A percentile compares a stretch with the other conserved stretches of the same genome.
Conservation (phyloP, 495 filamentous ascomycete species). For the Talaromyces adpressus region DNA sequence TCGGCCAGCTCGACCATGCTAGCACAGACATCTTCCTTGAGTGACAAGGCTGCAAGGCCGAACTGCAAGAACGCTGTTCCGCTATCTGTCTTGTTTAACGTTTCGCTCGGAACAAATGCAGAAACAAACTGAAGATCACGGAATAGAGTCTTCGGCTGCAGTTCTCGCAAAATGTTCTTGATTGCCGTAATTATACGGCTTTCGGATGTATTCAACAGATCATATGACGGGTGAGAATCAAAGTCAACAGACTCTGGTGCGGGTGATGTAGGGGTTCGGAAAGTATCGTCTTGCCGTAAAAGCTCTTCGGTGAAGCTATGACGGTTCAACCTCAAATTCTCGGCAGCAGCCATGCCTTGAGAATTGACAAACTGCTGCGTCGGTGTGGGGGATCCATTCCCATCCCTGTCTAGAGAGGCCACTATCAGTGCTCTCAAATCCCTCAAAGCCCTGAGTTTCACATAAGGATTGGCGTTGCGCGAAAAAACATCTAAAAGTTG, state of each 20-base stretch:
- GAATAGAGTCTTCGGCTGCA: constrained; percentile 86
- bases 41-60: constrained; percentile 73
- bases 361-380: constrained; percentile 20
- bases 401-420: constrained; percentile 58
- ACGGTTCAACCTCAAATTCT: constrained; percentile 14
- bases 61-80: constrained; percentile 96
- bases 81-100: constrained; percentile 76
- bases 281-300: constrained; percentile 13
- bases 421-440: constrained; percentile 78
- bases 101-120: constrained; percentile 74
- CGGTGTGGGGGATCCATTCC: constrained; percentile 28
- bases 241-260: constrained; percentile 29
- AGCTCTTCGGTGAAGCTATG: constrained; percentile 30
- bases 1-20: constrained; percentile 77
- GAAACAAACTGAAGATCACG: constrained; percentile 94
- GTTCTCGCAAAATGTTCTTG: constrained; percentile 66
- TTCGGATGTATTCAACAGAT: constrained; percentile 38
- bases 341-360: constrained; percentile 6
- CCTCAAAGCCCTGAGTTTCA: constrained; percentile 75
- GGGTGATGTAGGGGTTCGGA: constrained; percentile 17
- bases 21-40: constrained; percentile 84
- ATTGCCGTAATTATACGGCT: constrained; percentile 68
- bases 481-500: constrained; percentile 80
- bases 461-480: constrained; percentile 79
- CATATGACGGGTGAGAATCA: constrained; percentile 28